These are phyloP conservation scores for Cryptococcus jaspeensis DNA, from an alignment of 1,284 basidiomycete species.

Conservation along the genomic window DNA sequence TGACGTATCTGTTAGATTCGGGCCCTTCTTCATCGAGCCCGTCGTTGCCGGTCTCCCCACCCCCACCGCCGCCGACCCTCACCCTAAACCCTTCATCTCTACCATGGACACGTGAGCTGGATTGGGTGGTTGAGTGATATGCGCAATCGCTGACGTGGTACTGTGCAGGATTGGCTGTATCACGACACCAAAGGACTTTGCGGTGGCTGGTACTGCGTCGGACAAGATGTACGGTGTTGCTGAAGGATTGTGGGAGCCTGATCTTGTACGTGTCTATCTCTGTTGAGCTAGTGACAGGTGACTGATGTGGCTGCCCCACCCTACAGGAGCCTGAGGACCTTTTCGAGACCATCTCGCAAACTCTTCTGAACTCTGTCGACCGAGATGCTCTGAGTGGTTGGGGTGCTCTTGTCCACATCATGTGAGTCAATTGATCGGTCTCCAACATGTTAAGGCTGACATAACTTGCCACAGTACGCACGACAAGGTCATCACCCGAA, in stretches of 20 bases:
- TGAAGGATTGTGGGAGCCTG: slow-evolving; percentile 97
- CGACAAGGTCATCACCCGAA: slow-evolving; percentile 79
- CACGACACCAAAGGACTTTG: slow-evolving; percentile 71
- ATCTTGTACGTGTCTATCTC: slow-evolving; percentile 58
- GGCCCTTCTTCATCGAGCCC: slow-evolving; percentile 96
- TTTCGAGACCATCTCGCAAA: slow-evolving; percentile 98
- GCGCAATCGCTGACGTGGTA: not conserved
- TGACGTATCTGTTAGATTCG: slow-evolving; percentile 59
- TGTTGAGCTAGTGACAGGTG: not conserved
- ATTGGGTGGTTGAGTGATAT: not conserved
- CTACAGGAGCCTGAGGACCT: slow-evolving; percentile 82
- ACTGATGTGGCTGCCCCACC: not conserved
- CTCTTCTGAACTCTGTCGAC: slow-evolving; percentile 91
- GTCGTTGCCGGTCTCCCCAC: slow-evolving; percentile 88
- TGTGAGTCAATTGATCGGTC: slow-evolving; percentile 64
- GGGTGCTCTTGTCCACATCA: slow-evolving; percentile 92
- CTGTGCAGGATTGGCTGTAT: slow-evolving; percentile 71
- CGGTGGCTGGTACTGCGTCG: slow-evolving; percentile 90
- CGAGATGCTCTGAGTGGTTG: slow-evolving; percentile 95
- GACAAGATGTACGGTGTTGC: slow-evolving; percentile 96
- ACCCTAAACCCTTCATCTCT: slow-evolving; percentile 89
- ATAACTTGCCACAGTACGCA: slow-evolving; percentile 63
- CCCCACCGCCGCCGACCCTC: slow-evolving; percentile 59
- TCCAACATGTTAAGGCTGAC: not conserved
- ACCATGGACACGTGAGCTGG: slow-evolving; percentile 76